These are phyloP conservation scores for Leucocoprinus sp. DNA, from an alignment of 768 basidiomycete genomes.

Conservation along the genomic window DNA sequence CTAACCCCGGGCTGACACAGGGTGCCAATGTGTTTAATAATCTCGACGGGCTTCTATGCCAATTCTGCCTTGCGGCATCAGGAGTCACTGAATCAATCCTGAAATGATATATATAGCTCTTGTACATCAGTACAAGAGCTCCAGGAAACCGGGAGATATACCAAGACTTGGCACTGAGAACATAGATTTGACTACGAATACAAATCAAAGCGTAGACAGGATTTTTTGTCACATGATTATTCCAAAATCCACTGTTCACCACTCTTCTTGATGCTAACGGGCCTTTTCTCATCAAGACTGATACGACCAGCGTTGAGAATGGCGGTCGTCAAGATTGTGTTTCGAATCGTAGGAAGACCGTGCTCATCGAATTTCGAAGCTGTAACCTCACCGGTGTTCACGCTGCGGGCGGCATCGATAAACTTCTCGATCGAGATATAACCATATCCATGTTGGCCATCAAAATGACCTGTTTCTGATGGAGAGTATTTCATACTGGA, in stretches of 20 bases:
- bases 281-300: slow-evolving; percentile 82
- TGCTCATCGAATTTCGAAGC: slow-evolving; percentile 70
- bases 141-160: not conserved
- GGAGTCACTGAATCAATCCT: not conserved
- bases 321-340: slow-evolving; percentile 81
- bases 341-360: slow-evolving; percentile 81
- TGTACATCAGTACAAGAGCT: not conserved
- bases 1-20: slow-evolving; percentile 7
- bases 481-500: slow-evolving; percentile 90
- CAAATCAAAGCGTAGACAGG: no score
- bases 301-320: slow-evolving; percentile 88
- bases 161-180: no score
- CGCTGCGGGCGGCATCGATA: slow-evolving; percentile 71
- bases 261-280: slow-evolving; percentile 68
- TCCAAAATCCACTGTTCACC: slow-evolving; percentile 62
- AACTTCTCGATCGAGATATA: slow-evolving; percentile 91
- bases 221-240: slow-evolving; percentile 24
- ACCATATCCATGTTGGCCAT: slow-evolving; percentile 90
- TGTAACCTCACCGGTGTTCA: slow-evolving; percentile 62
- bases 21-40: not conserved
- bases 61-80: slow-evolving; percentile 2
- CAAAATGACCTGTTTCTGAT: slow-evolving; percentile 86
- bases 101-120: not conserved
- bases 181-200: no score
- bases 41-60: slow-evolving; percentile 8